Percentiles rank a stretch among this genome's conserved stretches.
These are phyloP conservation scores for Podaxis sp. DNA, from an alignment of 768 basidiomycete species.

Conservation along the genomic window DNA sequence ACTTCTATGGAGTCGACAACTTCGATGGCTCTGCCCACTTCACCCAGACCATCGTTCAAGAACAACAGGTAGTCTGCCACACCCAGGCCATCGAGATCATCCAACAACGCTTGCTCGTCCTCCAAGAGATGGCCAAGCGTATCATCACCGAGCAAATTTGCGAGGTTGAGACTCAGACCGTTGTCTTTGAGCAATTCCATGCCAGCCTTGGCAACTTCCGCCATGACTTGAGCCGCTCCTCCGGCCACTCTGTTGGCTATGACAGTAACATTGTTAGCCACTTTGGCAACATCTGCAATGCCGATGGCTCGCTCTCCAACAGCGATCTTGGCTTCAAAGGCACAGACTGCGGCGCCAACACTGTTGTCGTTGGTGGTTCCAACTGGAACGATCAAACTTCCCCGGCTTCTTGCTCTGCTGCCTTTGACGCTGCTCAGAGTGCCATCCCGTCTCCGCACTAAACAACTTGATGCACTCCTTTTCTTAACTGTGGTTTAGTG, in stretches of 20 bases:
- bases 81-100: slow-evolving; percentile 33
- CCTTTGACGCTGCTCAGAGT: slow-evolving; percentile 29
- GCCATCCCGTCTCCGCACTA: slow-evolving; percentile 18
- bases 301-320: slow-evolving; percentile 28
- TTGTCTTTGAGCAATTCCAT: slow-evolving; percentile 34
- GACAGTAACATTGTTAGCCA: slow-evolving; percentile 29
- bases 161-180: slow-evolving; percentile 35
- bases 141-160: slow-evolving; percentile 31
- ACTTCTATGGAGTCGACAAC: slow-evolving; percentile 37
- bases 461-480: neutral
- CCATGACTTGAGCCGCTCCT: slow-evolving; percentile 28
- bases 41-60: slow-evolving; percentile 27
- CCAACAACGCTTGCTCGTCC: slow-evolving; percentile 39
- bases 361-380: slow-evolving; percentile 33
- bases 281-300: slow-evolving; percentile 26
- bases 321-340: slow-evolving; percentile 34
- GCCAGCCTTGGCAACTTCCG: slow-evolving; percentile 27
- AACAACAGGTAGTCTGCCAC: slow-evolving; percentile 26
- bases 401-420: slow-evolving; percentile 29
- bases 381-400: slow-evolving; percentile 37
- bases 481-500: neutral
- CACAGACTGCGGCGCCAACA: slow-evolving; percentile 29
- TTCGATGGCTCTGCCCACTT: slow-evolving; percentile 30
- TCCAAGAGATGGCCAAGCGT: slow-evolving; percentile 39
- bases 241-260: slow-evolving; percentile 30